Conservation (phyloP, 164 flowering plant genomes). For the Berberis thunbergii region DNA sequence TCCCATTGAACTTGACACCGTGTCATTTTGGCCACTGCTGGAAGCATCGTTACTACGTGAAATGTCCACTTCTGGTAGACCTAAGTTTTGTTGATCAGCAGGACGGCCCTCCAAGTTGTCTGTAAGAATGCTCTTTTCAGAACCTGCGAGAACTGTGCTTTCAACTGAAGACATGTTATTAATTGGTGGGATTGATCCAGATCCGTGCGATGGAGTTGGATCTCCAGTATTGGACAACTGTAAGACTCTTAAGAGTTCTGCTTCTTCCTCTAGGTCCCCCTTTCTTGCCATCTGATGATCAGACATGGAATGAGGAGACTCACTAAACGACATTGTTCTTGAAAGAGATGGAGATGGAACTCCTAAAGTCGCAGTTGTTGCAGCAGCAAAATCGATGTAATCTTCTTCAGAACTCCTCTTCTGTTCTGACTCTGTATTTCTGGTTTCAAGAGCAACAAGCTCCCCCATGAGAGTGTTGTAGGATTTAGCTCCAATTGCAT, state of each 20-base stretch:
- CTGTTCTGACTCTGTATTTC: conserved; percentile 20
- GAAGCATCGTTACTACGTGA: conserved; percentile 12
- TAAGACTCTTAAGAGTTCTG: conserved; percentile 50
- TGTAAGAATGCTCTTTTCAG: conserved; percentile 10
- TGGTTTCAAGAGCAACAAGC: conserved; percentile 75
- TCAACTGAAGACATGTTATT: conserved; percentile 16
- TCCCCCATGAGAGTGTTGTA: conserved; percentile 80
- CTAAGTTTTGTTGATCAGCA: conserved; percentile 11
- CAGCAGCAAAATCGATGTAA: conserved; percentile 89
- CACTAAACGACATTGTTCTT: conserved; percentile 64
- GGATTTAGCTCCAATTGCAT: conserved; percentile 82
- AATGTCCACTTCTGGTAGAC: conserved; percentile 12
- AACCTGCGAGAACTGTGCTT: conserved; percentile 7
- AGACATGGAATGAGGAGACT: conserved; percentile 37
- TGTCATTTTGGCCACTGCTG: conserved; percentile 8
- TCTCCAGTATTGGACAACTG: conserved; percentile 39
- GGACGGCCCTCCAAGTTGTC: conserved; percentile 8
- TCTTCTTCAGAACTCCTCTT: conserved; percentile 42
- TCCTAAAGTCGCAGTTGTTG: conserved; percentile 90
- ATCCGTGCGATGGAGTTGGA: conserved; percentile 16
- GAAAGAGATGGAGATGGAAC: conserved; percentile 92
- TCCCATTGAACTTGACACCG: conserved; percentile 14
- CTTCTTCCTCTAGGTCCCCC: conserved; percentile 84
- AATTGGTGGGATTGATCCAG: conserved; percentile 11
- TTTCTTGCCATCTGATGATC: conserved; percentile 27